Percentiles rank a stretch among this genome's conserved stretches.
These are phyloP conservation scores for Backusella liffmaniae DNA, from an alignment of 192 early-diverging fungal genomes.

Conservation along the genomic window DNA sequence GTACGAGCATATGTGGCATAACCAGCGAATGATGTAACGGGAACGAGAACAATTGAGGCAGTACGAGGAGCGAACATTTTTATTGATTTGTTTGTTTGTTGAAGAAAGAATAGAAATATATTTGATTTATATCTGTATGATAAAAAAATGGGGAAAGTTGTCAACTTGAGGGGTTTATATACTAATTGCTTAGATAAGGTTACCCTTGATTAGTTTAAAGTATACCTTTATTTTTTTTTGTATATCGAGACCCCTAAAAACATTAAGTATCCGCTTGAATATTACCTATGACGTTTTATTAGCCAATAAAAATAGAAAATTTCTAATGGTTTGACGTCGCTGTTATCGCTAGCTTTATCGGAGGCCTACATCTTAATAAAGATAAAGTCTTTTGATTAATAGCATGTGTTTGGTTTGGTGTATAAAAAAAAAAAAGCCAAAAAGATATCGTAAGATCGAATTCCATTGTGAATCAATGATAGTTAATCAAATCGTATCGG, in stretches of 20 bases:
- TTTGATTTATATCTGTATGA: not conserved
- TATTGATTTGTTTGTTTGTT: not conserved
- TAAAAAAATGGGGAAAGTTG: not conserved
- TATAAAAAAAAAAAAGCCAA: not conserved
- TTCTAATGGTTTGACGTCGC: not conserved
- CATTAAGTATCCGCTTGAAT: slow-evolving; percentile 3
- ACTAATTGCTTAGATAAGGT: not conserved
- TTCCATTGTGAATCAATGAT: not conserved
- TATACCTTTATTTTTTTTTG: not conserved
- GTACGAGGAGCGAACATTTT: slow-evolving; percentile 22
- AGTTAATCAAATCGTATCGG: not conserved
- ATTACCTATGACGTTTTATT: not conserved
- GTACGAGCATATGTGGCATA: slow-evolving; percentile 31
- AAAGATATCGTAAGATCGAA: not conserved
- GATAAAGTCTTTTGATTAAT: not conserved
- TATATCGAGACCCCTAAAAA: not conserved
- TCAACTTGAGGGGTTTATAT: slow-evolving; percentile 1
- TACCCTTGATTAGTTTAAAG: not conserved
- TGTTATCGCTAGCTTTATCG: not conserved
- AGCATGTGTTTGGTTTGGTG: not conserved
- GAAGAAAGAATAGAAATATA: not conserved
- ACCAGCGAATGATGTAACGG: slow-evolving; percentile 27
- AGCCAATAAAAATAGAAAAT: not conserved
- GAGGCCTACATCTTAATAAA: not conserved
- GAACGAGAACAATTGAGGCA: slow-evolving; percentile 22